These are phyloP conservation scores for Suillus alpinus DNA, from an alignment of 768 basidiomycete species.

Conservation along the genomic window DNA sequence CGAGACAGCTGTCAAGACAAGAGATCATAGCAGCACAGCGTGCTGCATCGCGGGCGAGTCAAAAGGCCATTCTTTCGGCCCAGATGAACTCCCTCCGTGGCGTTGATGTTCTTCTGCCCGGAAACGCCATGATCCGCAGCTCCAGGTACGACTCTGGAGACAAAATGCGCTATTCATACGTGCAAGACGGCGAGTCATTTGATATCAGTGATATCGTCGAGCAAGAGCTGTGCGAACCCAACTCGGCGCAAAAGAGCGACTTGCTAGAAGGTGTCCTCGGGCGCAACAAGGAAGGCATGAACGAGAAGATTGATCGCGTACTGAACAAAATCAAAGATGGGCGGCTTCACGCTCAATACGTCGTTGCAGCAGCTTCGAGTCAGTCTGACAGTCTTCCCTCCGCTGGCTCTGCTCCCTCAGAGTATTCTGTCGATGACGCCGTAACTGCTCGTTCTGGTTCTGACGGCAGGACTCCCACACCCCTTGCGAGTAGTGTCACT, in stretches of 20 bases:
- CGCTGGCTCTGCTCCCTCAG: conserved; percentile 33
- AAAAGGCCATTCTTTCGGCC: conserved; percentile 79
- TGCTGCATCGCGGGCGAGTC: conserved; percentile 80
- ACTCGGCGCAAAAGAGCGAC: conserved; percentile 46
- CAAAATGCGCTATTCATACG: conserved; percentile 88
- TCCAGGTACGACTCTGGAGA: conserved; percentile 70
- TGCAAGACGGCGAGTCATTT: conserved; percentile 87
- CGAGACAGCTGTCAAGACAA: conserved; percentile 57
- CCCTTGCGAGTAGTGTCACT: conserved; percentile 10
- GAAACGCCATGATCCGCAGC: conserved; percentile 83
- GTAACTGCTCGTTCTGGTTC: conserved; percentile 7
- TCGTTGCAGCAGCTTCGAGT: conserved; percentile 4
- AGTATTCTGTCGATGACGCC: conserved; percentile 55
- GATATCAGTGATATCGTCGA: conserved; percentile 95
- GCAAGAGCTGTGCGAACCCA: conserved; percentile 73
- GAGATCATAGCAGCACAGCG: conserved; percentile 95
- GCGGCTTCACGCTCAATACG: conserved; percentile 38
- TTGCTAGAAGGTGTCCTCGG: conserved; percentile 66
- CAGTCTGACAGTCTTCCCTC: conserved; percentile 25
- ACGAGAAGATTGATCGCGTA: conserved; percentile 71
- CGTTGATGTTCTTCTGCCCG: conserved; percentile 83
- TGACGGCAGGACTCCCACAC: conserved; percentile 31
- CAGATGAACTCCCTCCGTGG: conserved; percentile 84
- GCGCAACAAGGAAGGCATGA: conserved; percentile 55
- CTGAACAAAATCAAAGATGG: conserved; percentile 73